Evolutionary conservation across 177 flowering plant genomes (phyloP).

Genomic region (Vitis hybrid): DNA sequence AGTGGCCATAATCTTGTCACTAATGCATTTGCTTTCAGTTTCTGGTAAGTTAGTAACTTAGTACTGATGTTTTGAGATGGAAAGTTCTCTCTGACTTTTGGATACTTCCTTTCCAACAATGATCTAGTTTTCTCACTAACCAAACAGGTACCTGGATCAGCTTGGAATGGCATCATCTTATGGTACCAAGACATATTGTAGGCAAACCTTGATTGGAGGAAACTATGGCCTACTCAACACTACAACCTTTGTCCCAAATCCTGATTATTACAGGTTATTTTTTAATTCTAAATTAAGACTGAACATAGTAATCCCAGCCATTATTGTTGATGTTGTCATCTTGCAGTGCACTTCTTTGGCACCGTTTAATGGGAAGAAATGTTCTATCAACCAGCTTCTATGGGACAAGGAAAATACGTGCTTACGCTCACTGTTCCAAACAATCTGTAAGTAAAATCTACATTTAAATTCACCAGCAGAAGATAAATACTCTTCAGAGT

Average conservation of each 20-base stretch:
- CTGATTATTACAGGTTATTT: slow-evolving; percentile 78
- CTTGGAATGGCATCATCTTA: slow-evolving; percentile 68
- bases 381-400: slow-evolving; percentile 60
- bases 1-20: slow-evolving; percentile 75
- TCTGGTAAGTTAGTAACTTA: slow-evolving; percentile 69
- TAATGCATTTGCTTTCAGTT: slow-evolving; percentile 78
- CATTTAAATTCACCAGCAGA: not conserved
- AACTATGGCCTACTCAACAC: slow-evolving; percentile 80
- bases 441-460: slow-evolving; percentile 45
- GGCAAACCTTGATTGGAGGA: slow-evolving; percentile 81
- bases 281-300: not conserved
- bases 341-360: slow-evolving; percentile 90
- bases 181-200: slow-evolving; percentile 71
- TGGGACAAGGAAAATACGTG: slow-evolving; percentile 58
- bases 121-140: not conserved
- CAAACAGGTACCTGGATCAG: slow-evolving; percentile 77
- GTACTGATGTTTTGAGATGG: not conserved
- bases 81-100: too few species aligned
- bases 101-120: not conserved
- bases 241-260: slow-evolving; percentile 71
- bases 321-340: not conserved
- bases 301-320: not conserved
- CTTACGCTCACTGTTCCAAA: slow-evolving; percentile 83
- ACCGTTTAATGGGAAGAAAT: slow-evolving; percentile 70
- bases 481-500: not conserved